These are phyloP conservation scores for Cladosporium austrohemisphaericum DNA, from an alignment of 2,329 filamentous ascomycete species.

Conservation along the genomic window DNA sequence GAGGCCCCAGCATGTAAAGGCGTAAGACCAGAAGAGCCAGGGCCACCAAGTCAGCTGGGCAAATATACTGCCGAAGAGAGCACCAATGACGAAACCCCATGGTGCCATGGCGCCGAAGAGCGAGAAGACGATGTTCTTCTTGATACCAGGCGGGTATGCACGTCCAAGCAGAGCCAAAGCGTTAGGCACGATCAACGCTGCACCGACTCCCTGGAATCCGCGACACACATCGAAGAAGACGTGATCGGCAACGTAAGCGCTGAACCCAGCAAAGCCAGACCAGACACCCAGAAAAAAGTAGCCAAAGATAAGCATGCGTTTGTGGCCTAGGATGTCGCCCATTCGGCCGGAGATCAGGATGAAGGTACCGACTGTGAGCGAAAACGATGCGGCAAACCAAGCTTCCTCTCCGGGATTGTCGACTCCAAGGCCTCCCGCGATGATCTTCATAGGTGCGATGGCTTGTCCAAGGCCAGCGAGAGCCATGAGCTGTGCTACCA, in stretches of 20 bases:
- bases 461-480: conserved; percentile 28
- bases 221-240: conserved; percentile 37
- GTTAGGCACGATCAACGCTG: conserved; percentile 37
- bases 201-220: conserved; percentile 40
- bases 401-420: conserved; percentile 40
- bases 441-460: conserved; percentile 43
- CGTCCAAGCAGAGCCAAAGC: conserved; percentile 36
- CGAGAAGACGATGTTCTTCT: conserved; percentile 39
- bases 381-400: conserved; percentile 44
- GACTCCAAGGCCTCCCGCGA: conserved; percentile 42
- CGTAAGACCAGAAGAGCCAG: conserved; percentile 33
- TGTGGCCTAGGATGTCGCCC: conserved; percentile 45
- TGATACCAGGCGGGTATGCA: conserved; percentile 33
- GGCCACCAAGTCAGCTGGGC: conserved; percentile 33
- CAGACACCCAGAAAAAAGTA: conserved; percentile 40
- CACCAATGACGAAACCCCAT: conserved; percentile 35
- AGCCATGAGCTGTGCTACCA: conserved; percentile 29
- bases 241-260: conserved; percentile 29
- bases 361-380: conserved; percentile 43
- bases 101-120: conserved; percentile 38
- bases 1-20: conserved; percentile 25
- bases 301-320: conserved; percentile 39
- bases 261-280: conserved; percentile 39
- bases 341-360: conserved; percentile 44
- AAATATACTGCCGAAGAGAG: conserved; percentile 34